A percentile compares a stretch with the other conserved stretches of the same genome.
Evolutionary conservation across 164 flowering plant species (phyloP).

Genomic region (Houttuynia cordata): DNA sequence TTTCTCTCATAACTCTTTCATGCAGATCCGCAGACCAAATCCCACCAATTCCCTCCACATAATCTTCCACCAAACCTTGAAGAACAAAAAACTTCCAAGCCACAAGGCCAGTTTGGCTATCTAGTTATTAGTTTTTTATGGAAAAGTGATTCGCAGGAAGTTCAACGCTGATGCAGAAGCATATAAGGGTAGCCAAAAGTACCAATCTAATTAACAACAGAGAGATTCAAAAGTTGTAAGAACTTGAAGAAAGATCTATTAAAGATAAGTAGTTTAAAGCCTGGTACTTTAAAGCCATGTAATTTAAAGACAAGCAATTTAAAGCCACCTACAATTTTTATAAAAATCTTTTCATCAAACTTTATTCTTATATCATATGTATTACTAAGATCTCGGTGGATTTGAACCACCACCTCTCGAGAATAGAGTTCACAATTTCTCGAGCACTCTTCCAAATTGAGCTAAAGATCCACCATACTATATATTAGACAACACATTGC

Average conservation of each 20-base stretch:
- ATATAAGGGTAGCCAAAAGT: conserved; percentile 70
- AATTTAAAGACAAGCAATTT: too few relatives aligned
- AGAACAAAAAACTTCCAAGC: conserved; percentile 39
- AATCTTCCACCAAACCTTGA: conserved; percentile 46
- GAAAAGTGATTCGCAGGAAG: conserved; percentile 13
- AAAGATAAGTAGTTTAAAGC: not conserved
- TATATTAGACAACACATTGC: too few relatives aligned
- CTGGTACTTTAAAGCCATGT: too few relatives aligned
- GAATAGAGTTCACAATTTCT: too few relatives aligned
- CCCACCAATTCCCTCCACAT: conserved; percentile 21
- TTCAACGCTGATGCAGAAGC: conserved; percentile 39
- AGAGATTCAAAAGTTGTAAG: not conserved
- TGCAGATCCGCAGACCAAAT: conserved; percentile 50
- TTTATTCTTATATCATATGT: too few relatives aligned
- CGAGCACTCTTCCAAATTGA: too few relatives aligned
- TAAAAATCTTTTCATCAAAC: too few relatives aligned
- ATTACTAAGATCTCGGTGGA: too few relatives aligned
- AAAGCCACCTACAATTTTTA: too few relatives aligned
- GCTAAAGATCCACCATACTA: too few relatives aligned
- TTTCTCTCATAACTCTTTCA: conserved; percentile 58
- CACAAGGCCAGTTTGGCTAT: conserved; percentile 25
- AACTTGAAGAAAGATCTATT: too few relatives aligned
- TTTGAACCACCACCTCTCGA: too few relatives aligned
- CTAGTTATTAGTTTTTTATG: conserved; percentile 3
- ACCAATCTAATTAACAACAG: conserved; percentile 45